Base-by-base conservation (phyloP, 805 yeast genomes). In the Candida orba region DNA sequence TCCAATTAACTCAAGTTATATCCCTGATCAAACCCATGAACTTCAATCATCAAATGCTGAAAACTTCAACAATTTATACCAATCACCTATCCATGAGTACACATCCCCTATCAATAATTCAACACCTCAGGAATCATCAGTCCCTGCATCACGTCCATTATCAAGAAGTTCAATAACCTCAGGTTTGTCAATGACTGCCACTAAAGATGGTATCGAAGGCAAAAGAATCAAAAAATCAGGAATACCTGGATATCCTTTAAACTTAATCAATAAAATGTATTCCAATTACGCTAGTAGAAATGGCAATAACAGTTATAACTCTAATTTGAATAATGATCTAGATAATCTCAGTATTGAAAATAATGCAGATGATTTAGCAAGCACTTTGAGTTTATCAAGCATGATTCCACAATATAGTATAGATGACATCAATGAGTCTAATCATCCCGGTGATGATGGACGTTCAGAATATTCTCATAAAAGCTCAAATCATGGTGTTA, bases 161-260 rank as follows among this genome's bases (percentile, higher is more conserved):
- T 79, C 86, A 0, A 68, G 86, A 39, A 72, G 74, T 37, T 77
- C 84, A 22, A 73, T 75, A 17, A 77, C 84, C 0, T 79, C 86
- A 1, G 81, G 84, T 30, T 57, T 81, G n/a, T 80, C 87, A 0
- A 79, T 81, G 34, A 79, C 83, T 5, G 88, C 88, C 20, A 79
- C 85, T 15, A 81, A 82, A 52, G 88, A 82, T 58, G 88, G 89
- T 0, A 60, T 81, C 4, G 86, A 81, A 55, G 89, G 89, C 5
- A 73, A 75, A 47, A 63, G 74, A 39, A 65, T 76, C 36, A 77
- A 71, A 52, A 63, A 80, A 37, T 42, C 50, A 10, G 72, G 69
- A 2, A 65, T 66, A 20, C 69, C 72, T 6, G 65, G 62, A 7
- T 67, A 67, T 44, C 65, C 72, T 2, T 47, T 66, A 42, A 60